phyloP scores from a whole-genome alignment of 2,329 filamentous ascomycete genomes.

The Neocucurbitaria cava region DNA sequence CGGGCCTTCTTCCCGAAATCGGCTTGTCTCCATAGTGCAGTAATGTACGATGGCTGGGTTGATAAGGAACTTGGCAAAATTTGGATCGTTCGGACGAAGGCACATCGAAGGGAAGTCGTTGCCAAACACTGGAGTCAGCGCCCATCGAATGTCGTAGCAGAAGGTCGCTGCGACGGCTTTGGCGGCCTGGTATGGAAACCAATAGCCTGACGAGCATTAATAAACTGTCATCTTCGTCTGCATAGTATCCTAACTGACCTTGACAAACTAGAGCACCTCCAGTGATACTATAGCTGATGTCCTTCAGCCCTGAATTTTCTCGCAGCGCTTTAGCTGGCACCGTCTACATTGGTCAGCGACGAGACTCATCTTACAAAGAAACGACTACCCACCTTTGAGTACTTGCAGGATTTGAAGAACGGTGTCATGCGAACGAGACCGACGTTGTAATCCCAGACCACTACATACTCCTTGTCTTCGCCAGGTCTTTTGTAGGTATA shows the following conservation, averaged over 20 bases:
- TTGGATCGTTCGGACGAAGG: conserved; percentile 66
- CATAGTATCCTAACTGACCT: conserved; percentile 40
- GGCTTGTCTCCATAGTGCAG: conserved; percentile 47
- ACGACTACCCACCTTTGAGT: conserved; percentile 73
- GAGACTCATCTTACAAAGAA: background rate
- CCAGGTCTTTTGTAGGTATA: conserved; percentile 80
- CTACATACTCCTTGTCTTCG: conserved; percentile 68
- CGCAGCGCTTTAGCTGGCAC: conserved; percentile 78
- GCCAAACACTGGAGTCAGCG: conserved; percentile 90
- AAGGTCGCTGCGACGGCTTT: conserved; percentile 88
- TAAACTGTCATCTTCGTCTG: background rate
- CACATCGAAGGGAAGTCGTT: conserved; percentile 78
- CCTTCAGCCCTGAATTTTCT: conserved; percentile 77
- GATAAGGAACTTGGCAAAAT: conserved; percentile 62
- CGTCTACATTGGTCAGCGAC: conserved; percentile 64
- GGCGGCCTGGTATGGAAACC: conserved; percentile 91
- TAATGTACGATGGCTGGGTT: conserved; percentile 46
- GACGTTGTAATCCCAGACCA: conserved; percentile 98
- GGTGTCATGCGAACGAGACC: conserved; percentile 93
- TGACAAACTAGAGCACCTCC: conserved; percentile 89
- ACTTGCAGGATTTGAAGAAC: conserved; percentile 89
- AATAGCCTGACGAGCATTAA: conserved; percentile 72
- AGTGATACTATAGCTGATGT: conserved; percentile 94
- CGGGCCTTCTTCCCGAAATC: conserved; percentile 40
- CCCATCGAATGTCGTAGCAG: conserved; percentile 82